Conservation (phyloP, 805 yeast genomes). For the Metschnikowia cubensis region DNA sequence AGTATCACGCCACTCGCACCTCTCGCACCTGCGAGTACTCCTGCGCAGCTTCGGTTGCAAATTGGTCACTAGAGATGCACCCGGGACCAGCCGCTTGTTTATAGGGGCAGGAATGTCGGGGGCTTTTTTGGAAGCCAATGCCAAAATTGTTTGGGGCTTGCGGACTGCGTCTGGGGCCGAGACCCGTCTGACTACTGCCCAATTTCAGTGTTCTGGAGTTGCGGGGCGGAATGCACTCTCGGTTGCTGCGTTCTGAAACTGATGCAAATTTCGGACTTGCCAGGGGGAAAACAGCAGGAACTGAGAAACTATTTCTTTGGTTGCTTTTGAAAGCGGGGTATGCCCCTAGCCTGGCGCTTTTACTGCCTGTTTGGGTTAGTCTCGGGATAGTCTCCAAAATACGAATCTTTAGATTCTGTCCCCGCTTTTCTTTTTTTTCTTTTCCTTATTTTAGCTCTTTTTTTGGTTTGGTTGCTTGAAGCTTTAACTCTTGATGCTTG, state of each 20-base stretch:
- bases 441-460: no score
- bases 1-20: neutral
- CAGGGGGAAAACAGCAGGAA: neutral
- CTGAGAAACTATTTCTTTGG: neutral
- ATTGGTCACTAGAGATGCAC: neutral
- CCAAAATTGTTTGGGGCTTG: no score
- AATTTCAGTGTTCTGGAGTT: neutral
- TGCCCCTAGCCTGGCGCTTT: neutral
- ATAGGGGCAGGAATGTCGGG: no score
- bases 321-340: neutral
- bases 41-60: conserved; percentile 1
- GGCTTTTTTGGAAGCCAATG: neutral
- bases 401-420: no score
- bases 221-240: neutral
- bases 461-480: no score
- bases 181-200: no score
- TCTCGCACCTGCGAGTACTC: neutral
- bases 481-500: no score
- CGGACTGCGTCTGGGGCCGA: no score
- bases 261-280: neutral
- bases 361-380: no score
- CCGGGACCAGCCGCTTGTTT: neutral
- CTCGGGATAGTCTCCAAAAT: no score
- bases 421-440: no score
- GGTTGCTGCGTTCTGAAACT: neutral